Evolutionary conservation across 2,329 filamentous ascomycete species (phyloP), one percentile per base, ranked within the genome.

Genomic region (Aspergillus fumigatus): DNA sequence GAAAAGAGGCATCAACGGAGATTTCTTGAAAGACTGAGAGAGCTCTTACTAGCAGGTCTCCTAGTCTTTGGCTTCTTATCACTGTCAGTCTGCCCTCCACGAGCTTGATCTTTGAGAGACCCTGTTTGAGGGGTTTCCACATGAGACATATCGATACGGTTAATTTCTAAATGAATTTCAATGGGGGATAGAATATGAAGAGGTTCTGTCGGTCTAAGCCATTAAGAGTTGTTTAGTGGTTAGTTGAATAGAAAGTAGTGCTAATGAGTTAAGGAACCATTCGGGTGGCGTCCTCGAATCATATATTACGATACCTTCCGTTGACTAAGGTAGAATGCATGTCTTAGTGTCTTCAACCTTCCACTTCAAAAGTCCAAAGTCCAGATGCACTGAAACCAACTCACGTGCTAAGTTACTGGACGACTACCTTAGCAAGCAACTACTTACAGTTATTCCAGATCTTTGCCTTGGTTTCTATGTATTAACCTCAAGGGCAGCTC

Each of bases 11-110:
- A 55, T 29, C 57, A 55, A 49, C 32, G 50, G 29, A 57, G 26
- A 38, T 45, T 50, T 52, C 51, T 50, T 17, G 3, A 17, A 17
- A 17, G 14, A 17, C 32, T 14, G 14, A 17, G 50, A 53, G 27
- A 50, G 54, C 57, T 59, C 83, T 74, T 75, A 96, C 92, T 97
- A 66, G 92, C 90, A 66, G 93, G 93, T 77, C 91, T 88, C 76
- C 89, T 87, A 82, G 85, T 95, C 85, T 96, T 96, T 76, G 88
- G 84, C 81, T 92, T 94, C 78, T 87, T 94, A 80, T 82, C 82
- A 69, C 67, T 68, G 51, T 76, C 70, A 47, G 56, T 43, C 62
- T 65, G 70, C 25, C 62, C 67, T 56, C 74, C 71, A 58, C 72
- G 71, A 57, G 78, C 75, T 57, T 77, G 76, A 55, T 75, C 73